Conservation (phyloP, 805 yeast genomes). For the Candida boidinii region DNA sequence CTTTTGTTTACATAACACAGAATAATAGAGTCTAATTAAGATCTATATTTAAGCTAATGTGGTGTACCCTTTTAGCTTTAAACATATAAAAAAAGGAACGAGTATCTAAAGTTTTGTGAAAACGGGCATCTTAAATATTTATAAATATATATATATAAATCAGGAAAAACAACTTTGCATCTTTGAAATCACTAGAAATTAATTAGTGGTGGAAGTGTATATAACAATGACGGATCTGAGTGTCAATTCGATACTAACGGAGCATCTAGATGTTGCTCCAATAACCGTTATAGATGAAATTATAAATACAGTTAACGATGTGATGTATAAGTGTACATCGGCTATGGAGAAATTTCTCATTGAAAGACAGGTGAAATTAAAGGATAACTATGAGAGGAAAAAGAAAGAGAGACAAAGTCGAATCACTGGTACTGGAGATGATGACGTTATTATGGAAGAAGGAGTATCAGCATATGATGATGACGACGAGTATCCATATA, state of each 20-base stretch:
- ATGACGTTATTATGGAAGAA: conserved; percentile 12
- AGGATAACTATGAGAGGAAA: conserved; percentile 7
- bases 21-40: too few relatives aligned
- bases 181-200: too few relatives aligned
- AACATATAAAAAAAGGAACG: too few relatives aligned
- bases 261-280: conserved; percentile 82
- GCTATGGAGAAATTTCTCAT: conserved; percentile 64
- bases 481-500: background rate
- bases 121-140: too few relatives aligned
- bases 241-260: conserved; percentile 53
- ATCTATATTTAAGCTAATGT: too few relatives aligned
- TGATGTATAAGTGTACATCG: conserved; percentile 72
- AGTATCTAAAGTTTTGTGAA: too few relatives aligned
- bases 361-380: conserved; percentile 24
- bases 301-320: conserved; percentile 78
- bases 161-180: too few relatives aligned
- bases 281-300: conserved; percentile 77
- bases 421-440: conserved; percentile 20
- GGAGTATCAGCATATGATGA: background rate
- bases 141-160: too few relatives aligned
- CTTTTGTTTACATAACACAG: too few relatives aligned
- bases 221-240: background rate
- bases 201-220: too few relatives aligned
- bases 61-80: too few relatives aligned
- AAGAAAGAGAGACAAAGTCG: conserved; percentile 11